Evolutionary conservation across 306 rosid species (phyloP), one percentile per base, ranked within the genome.

Genomic region (Trifolium subterraneum): DNA sequence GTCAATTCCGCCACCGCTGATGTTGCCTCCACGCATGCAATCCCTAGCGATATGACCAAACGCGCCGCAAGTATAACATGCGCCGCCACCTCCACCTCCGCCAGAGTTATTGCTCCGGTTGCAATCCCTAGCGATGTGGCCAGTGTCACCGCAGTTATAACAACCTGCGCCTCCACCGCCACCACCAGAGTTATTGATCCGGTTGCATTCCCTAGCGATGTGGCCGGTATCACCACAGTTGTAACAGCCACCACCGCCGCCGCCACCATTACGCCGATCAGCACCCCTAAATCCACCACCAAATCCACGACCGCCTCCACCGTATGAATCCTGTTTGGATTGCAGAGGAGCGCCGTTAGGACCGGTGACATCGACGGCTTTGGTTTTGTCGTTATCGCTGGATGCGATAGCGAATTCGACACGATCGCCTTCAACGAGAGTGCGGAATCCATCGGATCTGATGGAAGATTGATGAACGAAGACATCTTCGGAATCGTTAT

Each of bases 401-500:
- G 72, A 48, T 14, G 86, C 87, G 82, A 93, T 85, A 51, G 74
- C 38, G 84, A 80, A 93, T 85, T 90, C 96, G 10, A 93, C 98
- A 35, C 38, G 65, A 20, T 93, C 98, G 10, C 92, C 97, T 16
- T 85, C 93, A 0, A 72, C 68, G 4, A 93, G 87, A 29, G 84
- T 77, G 20, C 98, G 93, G 79, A 71, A 90, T 1, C 97, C 97
- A n/a, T 93, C 93, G 73, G 97, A 90, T 84, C 83, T 79, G 89
- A 93, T 86, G 48, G 93, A 78, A 0, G 98, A 93, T 44, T 93
- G 97, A 70, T 93, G 98, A 16, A 93, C 93, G 52, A 93, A 93
- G 38, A 93, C 88, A 76, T 93, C 98, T 2, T 90, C 96, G 11
- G 86, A 80, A 5, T 85, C 97, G 25, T 80, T 87, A 12, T 93